Evolutionary conservation across 148 eudicot species (phyloP).

Genomic region (Spergularia bocconei): DNA sequence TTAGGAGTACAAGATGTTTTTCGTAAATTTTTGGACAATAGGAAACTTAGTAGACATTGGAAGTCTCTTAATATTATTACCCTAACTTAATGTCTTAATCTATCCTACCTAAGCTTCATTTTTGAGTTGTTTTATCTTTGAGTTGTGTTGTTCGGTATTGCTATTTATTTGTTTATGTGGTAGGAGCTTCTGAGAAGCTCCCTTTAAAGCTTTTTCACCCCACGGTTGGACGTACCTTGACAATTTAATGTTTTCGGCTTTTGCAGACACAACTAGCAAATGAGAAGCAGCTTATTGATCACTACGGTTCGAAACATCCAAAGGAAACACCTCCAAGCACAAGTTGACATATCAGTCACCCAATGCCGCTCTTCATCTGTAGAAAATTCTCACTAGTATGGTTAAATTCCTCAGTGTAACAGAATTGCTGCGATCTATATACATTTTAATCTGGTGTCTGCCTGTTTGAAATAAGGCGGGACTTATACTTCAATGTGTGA

Average conservation of each 20-base stretch:
- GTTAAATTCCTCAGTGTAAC: constrained; percentile 16
- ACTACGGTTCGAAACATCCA: constrained; percentile 79
- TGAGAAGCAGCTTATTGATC: constrained; percentile 74
- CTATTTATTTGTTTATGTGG: too few relatives aligned
- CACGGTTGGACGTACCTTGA: neutral
- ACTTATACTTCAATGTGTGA: neutral
- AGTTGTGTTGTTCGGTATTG: too few relatives aligned
- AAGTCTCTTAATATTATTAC: too few relatives aligned
- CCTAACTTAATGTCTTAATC: too few relatives aligned
- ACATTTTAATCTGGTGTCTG: constrained; percentile 15
- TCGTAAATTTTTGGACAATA: too few relatives aligned
- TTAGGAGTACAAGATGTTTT: too few relatives aligned
- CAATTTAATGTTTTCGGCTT: constrained; percentile 1
- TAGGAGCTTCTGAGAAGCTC: too few relatives aligned
- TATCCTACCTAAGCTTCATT: too few relatives aligned
- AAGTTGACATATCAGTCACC: constrained; percentile 28
- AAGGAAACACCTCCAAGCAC: constrained; percentile 86
- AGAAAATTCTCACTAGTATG: constrained; percentile 7
- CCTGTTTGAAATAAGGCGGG: constrained; percentile 14
- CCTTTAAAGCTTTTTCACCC: too few relatives aligned
- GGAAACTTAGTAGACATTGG: too few relatives aligned
- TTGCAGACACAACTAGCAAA: constrained; percentile 80
- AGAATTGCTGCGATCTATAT: constrained; percentile 10
- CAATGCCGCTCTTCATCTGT: neutral
- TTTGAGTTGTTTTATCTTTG: too few relatives aligned